Conservation (phyloP, 1,139 yeast species). For the Wickerhamomyces sp. region DNA sequence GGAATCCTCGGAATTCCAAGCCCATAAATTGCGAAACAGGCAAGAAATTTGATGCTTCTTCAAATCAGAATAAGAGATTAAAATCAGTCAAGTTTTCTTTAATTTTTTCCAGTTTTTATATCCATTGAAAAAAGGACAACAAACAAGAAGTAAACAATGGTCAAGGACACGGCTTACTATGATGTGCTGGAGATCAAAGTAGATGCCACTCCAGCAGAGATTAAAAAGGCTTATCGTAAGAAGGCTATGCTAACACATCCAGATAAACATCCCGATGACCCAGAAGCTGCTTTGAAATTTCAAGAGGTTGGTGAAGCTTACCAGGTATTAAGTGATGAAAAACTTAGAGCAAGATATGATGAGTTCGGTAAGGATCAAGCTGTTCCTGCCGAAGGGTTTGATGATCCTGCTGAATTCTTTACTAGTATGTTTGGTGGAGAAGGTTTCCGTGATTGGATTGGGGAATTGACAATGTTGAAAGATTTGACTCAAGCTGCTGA, state of each 20-base stretch:
- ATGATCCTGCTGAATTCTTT: conserved; percentile 67
- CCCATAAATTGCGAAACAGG: neutral
- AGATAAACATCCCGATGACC: conserved; percentile 88
- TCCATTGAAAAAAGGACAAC: neutral
- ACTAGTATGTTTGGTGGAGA: conserved; percentile 76
- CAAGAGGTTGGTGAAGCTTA: conserved; percentile 70
- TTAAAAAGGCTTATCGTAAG: conserved; percentile 89
- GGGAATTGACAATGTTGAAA: conserved; percentile 60
- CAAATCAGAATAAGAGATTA: no score
- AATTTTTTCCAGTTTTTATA: neutral
- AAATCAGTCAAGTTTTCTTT: neutral
- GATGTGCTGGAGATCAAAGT: conserved; percentile 66
- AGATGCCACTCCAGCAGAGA: conserved; percentile 75
- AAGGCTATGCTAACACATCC: conserved; percentile 90
- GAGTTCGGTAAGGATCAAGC: conserved; percentile 62
- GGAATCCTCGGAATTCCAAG: neutral
- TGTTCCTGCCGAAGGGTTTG: conserved; percentile 65
- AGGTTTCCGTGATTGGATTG: conserved; percentile 70
- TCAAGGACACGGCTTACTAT: conserved; percentile 88
- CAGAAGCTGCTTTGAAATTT: conserved; percentile 60
- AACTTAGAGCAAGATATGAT: conserved; percentile 57
- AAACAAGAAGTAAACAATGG: conserved; percentile 44
- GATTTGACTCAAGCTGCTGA: conserved; percentile 58
- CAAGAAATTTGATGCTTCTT: no score
- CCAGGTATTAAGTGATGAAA: conserved; percentile 60